phyloP scores from a whole-genome alignment of 1,284 basidiomycete species.

The Neolentinus lepideus region DNA sequence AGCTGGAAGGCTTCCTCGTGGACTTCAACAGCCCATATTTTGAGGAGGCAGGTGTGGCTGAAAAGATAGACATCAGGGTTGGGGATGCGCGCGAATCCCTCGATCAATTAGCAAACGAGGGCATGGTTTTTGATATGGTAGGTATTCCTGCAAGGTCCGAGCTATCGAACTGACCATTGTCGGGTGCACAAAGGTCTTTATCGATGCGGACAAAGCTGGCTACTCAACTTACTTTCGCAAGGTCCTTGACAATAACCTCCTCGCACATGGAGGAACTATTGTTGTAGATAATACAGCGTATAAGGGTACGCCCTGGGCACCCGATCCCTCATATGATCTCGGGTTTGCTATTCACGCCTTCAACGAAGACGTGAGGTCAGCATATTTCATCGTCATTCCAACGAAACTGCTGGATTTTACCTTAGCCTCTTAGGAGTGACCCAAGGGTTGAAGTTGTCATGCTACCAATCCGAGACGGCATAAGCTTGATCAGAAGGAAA shows the following conservation, averaged over 20 bases:
- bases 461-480: conserved; percentile 12
- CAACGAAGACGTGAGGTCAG: conserved; percentile 11
- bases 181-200: conserved; percentile 9
- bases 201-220: conserved; percentile 12
- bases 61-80: conserved; percentile 12
- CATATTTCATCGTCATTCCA: neutral
- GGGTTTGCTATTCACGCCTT: conserved; percentile 6
- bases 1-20: conserved; percentile 11
- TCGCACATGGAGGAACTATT: conserved; percentile 10
- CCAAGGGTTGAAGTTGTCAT: conserved; percentile 11
- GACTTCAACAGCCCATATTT: conserved; percentile 9
- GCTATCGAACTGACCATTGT: neutral
- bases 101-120: conserved; percentile 6
- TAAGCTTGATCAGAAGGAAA: conserved; percentile 13
- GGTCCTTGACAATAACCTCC: conserved; percentile 7
- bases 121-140: conserved; percentile 12
- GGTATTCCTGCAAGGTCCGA: neutral
- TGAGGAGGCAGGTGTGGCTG: conserved; percentile 9
- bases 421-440: conserved; percentile 7
- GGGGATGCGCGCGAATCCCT: conserved; percentile 11
- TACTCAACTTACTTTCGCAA: conserved; percentile 10
- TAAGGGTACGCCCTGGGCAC: conserved; percentile 12
- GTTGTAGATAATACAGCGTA: conserved; percentile 11
- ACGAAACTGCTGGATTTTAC: neutral
- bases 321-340: conserved; percentile 6